Conservation (phyloP, 306 rosid genomes). For the Cucurbita moschata region DNA sequence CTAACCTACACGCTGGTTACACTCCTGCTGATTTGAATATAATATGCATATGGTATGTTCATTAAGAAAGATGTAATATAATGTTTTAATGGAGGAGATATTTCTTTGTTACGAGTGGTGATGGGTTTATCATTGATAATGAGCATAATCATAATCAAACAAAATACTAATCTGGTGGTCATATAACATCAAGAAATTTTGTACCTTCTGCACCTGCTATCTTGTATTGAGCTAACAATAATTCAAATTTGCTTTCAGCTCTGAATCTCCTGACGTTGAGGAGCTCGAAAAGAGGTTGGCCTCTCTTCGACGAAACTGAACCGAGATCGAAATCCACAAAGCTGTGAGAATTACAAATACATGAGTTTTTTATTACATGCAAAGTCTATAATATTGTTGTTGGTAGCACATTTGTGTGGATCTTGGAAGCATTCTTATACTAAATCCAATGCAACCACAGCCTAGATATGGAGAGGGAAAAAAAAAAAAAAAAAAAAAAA, state of each 20-base stretch:
- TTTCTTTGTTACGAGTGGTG: background rate
- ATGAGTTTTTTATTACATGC: background rate
- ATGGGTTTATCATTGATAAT: background rate
- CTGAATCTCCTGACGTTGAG: constrained; percentile 58
- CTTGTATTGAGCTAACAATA: background rate
- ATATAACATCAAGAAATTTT: background rate
- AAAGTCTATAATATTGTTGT: background rate
- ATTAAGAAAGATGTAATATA: background rate
- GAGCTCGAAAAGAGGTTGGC: constrained; percentile 93
- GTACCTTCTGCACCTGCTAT: background rate
- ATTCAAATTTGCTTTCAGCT: constrained; percentile 16
- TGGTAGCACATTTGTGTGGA: background rate
- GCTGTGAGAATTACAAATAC: background rate
- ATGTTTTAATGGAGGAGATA: background rate
- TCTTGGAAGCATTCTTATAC: background rate
- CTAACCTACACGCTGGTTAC: background rate
- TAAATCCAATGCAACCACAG: background rate
- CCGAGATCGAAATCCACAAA: background rate
- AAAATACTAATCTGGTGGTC: background rate
- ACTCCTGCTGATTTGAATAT: background rate
- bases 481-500: no score
- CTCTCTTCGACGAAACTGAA: constrained; percentile 63
- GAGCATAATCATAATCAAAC: background rate
- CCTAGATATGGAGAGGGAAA: no score
- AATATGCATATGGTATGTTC: background rate